Conservation (phyloP, 306 rosid genomes). For the Prosopis cineraria region DNA sequence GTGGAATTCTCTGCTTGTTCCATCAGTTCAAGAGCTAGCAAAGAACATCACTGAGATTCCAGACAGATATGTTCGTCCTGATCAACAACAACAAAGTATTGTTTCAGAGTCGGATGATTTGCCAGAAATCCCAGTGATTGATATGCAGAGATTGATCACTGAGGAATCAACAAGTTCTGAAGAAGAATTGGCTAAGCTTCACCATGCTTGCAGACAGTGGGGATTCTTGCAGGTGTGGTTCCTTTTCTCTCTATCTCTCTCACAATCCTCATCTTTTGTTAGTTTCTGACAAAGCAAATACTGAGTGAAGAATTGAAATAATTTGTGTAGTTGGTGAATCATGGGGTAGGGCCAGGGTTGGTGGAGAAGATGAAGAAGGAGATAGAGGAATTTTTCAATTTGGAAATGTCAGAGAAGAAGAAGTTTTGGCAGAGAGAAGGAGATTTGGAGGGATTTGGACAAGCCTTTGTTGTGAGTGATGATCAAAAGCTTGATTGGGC, state of each 20-base stretch:
- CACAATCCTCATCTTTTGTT: background rate
- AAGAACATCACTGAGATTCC: conserved; percentile 25
- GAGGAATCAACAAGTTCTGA: conserved; percentile 5
- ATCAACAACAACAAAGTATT: background rate
- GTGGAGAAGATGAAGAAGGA: conserved; percentile 50
- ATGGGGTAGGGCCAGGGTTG: conserved; percentile 47
- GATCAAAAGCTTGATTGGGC: conserved; percentile 55
- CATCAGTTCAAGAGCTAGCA: conserved; percentile 44
- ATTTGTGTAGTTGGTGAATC: conserved; percentile 54
- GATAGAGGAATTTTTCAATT: conserved; percentile 45
- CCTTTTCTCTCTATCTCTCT: background rate
- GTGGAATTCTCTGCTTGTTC: conserved; percentile 40
- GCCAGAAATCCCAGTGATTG: conserved; percentile 41
- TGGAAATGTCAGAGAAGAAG: conserved; percentile 57
- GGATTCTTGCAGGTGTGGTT: conserved; percentile 40
- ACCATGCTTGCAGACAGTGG: conserved; percentile 39
- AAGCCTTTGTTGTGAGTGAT: conserved; percentile 49
- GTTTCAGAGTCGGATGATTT: background rate
- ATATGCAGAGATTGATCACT: conserved; percentile 33
- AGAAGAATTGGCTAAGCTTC: conserved; percentile 29
- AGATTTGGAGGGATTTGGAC: conserved; percentile 72
- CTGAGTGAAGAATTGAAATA: background rate
- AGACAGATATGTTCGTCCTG: conserved; percentile 38
- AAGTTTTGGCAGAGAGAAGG: conserved; percentile 48
- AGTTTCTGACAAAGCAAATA: too few species aligned